These are phyloP conservation scores for Ophiocordyceps polyrhachis-furcata DNA, from an alignment of 2,329 filamentous ascomycete genomes.

Conservation along the genomic window DNA sequence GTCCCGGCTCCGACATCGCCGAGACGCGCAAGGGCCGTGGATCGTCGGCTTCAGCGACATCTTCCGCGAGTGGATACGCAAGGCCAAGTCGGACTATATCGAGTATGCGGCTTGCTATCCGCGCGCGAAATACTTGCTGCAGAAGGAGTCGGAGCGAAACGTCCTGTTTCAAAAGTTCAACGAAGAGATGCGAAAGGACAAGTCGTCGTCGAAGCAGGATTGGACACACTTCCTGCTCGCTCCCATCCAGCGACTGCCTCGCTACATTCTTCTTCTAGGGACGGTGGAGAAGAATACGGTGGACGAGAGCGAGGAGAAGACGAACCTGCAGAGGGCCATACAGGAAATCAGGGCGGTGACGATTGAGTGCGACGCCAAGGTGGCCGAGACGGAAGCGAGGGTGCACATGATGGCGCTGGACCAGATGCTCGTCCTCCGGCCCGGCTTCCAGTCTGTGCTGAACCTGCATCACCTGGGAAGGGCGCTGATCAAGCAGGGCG, in stretches of 20 bases:
- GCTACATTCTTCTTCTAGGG: constrained; percentile 67
- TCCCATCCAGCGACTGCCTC: constrained; percentile 80
- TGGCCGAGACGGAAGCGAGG: constrained; percentile 82
- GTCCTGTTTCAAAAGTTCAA: constrained; percentile 74
- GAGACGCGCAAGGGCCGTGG: constrained; percentile 93
- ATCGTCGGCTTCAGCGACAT: constrained; percentile 89
- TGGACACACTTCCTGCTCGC: constrained; percentile 93
- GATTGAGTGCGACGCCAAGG: constrained; percentile 75
- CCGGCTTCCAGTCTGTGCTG: constrained; percentile 74
- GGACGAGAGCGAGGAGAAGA: constrained; percentile 75
- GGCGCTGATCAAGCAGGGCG: constrained; percentile 74
- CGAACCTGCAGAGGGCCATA: constrained; percentile 65
- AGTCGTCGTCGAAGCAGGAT: constrained; percentile 62
- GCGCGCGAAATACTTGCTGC: constrained; percentile 62
- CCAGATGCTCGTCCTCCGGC: constrained; percentile 65
- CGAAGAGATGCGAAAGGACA: constrained; percentile 60
- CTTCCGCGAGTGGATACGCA: constrained; percentile 95
- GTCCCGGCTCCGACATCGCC: constrained; percentile 86
- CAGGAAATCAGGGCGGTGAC: constrained; percentile 84
- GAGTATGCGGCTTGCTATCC: constrained; percentile 85
- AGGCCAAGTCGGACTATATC: constrained; percentile 73
- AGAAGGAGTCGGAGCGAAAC: constrained; percentile 70
- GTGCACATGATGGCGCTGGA: constrained; percentile 74
- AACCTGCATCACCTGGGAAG: constrained; percentile 90
- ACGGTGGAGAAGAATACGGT: constrained; percentile 73